Percentiles rank a stretch among this genome's conserved stretches.
These are phyloP conservation scores for Thelonectria rubi DNA, from an alignment of 2,329 filamentous ascomycete genomes.

Conservation along the genomic window DNA sequence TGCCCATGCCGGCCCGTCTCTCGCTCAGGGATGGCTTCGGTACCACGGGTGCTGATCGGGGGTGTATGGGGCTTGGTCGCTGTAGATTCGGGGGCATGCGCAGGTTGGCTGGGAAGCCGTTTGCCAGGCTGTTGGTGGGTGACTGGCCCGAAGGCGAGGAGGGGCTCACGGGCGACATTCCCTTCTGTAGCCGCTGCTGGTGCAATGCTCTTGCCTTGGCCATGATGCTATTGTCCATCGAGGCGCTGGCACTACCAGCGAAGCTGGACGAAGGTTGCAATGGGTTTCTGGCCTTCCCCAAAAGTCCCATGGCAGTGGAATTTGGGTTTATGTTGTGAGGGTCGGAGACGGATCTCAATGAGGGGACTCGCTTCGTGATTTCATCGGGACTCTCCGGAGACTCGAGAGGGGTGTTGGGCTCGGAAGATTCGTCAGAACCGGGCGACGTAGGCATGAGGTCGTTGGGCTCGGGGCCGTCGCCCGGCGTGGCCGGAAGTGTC, in stretches of 20 bases:
- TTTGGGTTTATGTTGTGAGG: constrained; percentile 75
- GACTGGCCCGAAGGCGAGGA: constrained; percentile 46
- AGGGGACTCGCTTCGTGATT: constrained; percentile 62
- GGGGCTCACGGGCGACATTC: constrained; percentile 48
- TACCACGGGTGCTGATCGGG: constrained; percentile 62
- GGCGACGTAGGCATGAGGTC: constrained; percentile 53
- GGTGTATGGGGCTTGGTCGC: constrained; percentile 60
- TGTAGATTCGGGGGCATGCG: constrained; percentile 53
- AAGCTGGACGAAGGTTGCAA: constrained; percentile 51
- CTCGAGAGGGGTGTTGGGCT: constrained; percentile 59
- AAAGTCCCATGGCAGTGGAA: constrained; percentile 83
- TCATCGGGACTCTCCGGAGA: constrained; percentile 48
- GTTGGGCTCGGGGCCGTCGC: constrained; percentile 52
- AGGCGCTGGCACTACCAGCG: constrained; percentile 42
- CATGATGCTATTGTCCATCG: constrained; percentile 54
- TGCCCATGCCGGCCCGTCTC: constrained; percentile 57
- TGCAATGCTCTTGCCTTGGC: constrained; percentile 59
- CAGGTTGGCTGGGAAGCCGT: constrained; percentile 56
- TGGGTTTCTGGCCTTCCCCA: constrained; percentile 72
- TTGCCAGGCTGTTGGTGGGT: constrained; percentile 49
- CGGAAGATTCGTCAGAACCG: constrained; percentile 57
- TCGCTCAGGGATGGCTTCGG: constrained; percentile 71
- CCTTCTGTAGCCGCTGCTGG: constrained; percentile 56
- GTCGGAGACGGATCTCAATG: constrained; percentile 68
- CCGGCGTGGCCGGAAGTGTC: constrained; percentile 56